Conservation (phyloP, 805 yeast genomes). For the Saccharomyces paradoxus region DNA sequence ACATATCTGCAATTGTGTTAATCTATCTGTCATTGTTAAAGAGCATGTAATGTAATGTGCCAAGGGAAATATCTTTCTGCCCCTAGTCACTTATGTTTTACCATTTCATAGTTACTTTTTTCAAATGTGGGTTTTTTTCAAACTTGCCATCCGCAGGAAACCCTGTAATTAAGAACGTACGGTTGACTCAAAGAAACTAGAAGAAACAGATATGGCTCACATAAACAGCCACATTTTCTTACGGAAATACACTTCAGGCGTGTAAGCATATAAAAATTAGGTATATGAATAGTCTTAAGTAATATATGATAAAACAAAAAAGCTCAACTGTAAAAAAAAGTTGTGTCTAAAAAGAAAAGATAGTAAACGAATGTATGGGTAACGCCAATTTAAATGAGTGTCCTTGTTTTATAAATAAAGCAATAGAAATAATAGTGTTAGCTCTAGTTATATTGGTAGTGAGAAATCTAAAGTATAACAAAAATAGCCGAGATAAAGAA, state of each 20-base stretch:
- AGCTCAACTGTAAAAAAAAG: not conserved
- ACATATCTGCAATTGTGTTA: slow-evolving; percentile 84
- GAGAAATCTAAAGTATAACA: not conserved
- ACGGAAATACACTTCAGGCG: not conserved
- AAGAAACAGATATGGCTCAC: not conserved
- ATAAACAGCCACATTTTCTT: not conserved
- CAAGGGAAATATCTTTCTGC: not conserved
- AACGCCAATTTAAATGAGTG: not conserved
- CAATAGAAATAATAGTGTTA: not conserved
- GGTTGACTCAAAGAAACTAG: not conserved
- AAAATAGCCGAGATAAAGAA: not conserved
- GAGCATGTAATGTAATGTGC: not conserved
- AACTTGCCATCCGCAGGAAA: not conserved
- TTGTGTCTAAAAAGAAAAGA: not conserved
- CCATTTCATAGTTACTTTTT: not conserved
- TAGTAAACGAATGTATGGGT: not conserved
- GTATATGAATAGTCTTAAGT: not conserved
- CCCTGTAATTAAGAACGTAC: not conserved
- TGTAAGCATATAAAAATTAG: not conserved
- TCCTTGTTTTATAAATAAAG: not conserved
- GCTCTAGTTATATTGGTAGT: not conserved
- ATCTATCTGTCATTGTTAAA: slow-evolving; percentile 63
- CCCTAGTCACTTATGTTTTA: not conserved
- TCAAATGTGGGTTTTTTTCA: not conserved
- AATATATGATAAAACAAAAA: not conserved